phyloP scores from a whole-genome alignment of 345 rosid genomes.

The Gossypium rotundifolium region DNA sequence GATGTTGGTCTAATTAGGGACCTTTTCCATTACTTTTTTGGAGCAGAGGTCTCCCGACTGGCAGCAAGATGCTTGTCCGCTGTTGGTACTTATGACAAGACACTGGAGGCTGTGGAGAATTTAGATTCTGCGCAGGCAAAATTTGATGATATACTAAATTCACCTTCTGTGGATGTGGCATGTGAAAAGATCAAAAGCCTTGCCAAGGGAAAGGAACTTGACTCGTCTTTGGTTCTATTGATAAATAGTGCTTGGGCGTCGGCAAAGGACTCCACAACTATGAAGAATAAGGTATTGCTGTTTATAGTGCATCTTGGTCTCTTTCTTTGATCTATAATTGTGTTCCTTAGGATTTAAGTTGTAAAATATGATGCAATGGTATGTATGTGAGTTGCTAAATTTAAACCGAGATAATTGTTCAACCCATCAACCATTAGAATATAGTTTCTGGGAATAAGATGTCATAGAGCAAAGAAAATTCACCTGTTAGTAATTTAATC shows the following conservation, averaged over 20 bases:
- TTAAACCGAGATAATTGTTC: neutral
- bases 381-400: neutral
- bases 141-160: conserved; percentile 78
- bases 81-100: conserved; percentile 70
- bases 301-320: neutral
- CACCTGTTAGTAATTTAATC: neutral
- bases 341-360: neutral
- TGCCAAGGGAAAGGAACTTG: conserved; percentile 81
- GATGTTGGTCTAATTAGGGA: neutral
- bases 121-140: conserved; percentile 80
- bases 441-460: neutral
- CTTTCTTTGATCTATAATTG: neutral
- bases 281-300: conserved; percentile 67
- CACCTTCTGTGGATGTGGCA: conserved; percentile 65
- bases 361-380: neutral
- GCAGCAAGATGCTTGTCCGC: conserved; percentile 85
- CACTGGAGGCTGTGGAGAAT: conserved; percentile 63
- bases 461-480: neutral
- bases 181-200: conserved; percentile 84
- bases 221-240: conserved; percentile 76
- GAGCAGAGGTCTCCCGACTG: conserved; percentile 72
- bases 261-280: conserved; percentile 73
- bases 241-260: conserved; percentile 85
- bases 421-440: neutral
- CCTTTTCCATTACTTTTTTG: conserved; percentile 10